These are phyloP conservation scores for Saccharomycopsis lassenensis DNA, from an alignment of 805 yeast genomes.

Conservation along the genomic window DNA sequence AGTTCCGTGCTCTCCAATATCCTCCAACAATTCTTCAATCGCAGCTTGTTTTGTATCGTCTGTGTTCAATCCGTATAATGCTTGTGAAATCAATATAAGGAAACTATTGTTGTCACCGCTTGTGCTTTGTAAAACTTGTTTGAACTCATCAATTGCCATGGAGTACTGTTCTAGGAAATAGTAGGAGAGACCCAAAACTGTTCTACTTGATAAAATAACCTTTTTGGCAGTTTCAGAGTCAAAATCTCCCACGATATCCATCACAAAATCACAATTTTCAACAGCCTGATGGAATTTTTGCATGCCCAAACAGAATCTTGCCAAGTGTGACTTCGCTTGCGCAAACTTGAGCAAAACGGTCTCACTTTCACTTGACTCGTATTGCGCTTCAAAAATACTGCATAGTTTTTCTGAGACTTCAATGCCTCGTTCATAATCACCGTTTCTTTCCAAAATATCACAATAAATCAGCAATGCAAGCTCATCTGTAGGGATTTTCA, in stretches of 20 bases:
- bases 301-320: conserved; percentile 59
- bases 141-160: conserved; percentile 57
- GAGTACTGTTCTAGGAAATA: conserved; percentile 57
- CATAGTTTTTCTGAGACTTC: conserved; percentile 37
- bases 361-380: conserved; percentile 44
- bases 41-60: conserved; percentile 79
- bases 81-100: conserved; percentile 67
- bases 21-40: conserved; percentile 64
- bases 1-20: conserved; percentile 53
- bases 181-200: conserved; percentile 61
- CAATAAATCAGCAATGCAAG: conserved; percentile 47
- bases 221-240: conserved; percentile 17
- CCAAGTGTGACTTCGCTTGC: conserved; percentile 53
- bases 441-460: conserved; percentile 57
- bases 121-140: conserved; percentile 47
- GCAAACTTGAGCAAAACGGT: conserved; percentile 39
- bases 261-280: conserved; percentile 45
- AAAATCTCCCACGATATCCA: conserved; percentile 35
- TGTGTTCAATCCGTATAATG: conserved; percentile 63
- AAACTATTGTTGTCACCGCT: conserved; percentile 43
- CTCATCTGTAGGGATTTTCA: conserved; percentile 46
- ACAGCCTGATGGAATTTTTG: conserved; percentile 47
- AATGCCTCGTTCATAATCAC: conserved; percentile 46
- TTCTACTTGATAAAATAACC: conserved; percentile 43
- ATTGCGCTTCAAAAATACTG: conserved; percentile 38